Evolutionary conservation across 257 asterid species (phyloP).

Genomic region (Fraxinus excelsior): DNA sequence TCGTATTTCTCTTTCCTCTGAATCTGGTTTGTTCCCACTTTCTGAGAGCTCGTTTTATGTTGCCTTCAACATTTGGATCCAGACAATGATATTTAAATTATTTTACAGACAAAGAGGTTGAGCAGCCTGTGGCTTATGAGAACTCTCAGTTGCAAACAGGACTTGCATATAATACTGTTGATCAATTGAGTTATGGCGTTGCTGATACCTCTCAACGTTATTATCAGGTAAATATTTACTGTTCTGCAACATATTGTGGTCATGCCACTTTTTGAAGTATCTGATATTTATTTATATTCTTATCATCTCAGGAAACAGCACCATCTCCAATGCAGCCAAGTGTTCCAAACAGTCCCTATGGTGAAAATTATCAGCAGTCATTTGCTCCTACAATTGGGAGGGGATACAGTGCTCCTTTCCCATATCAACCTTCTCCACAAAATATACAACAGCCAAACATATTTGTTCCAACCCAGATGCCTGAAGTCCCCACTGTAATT

Average conservation of each 20-base stretch:
- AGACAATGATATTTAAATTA: not conserved
- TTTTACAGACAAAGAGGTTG: constrained; percentile 56
- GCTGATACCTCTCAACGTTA: constrained; percentile 60
- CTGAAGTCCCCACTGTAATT: constrained; percentile 58
- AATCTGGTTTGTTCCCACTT: constrained; percentile 55
- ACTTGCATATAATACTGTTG: constrained; percentile 45
- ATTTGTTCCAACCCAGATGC: constrained; percentile 73
- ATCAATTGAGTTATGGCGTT: constrained; percentile 56
- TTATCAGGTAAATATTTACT: constrained; percentile 53
- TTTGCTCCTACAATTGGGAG: constrained; percentile 43
- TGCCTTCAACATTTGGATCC: not conserved
- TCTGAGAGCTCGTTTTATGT: not conserved
- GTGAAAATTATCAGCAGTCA: constrained; percentile 66
- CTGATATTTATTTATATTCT: constrained; percentile 19
- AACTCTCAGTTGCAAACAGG: constrained; percentile 47
- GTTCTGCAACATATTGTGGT: constrained; percentile 2
- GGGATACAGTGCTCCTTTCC: constrained; percentile 52
- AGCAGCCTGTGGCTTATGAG: constrained; percentile 49
- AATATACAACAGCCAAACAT: constrained; percentile 57
- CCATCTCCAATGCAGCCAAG: constrained; percentile 51
- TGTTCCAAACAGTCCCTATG: constrained; percentile 56
- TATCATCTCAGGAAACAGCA: constrained; percentile 50
- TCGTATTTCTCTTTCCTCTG: constrained; percentile 79
- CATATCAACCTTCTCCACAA: constrained; percentile 62
- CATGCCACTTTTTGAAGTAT: not conserved